Evolutionary conservation across 352 stramenopile species (phyloP).

Genomic region (Pythium vanterpoolii): DNA sequence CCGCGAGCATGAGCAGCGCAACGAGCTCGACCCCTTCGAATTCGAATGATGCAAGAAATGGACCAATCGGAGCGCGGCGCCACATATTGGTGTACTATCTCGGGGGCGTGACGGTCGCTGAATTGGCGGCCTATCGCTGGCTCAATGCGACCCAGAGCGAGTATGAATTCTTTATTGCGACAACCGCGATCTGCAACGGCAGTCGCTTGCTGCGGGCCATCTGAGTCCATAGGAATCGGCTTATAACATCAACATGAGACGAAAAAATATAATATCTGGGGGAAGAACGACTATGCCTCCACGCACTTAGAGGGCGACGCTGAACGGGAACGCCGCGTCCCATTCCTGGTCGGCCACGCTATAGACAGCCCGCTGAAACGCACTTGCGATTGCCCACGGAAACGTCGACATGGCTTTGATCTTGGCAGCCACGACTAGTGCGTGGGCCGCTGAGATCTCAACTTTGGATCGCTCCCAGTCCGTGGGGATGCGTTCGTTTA

Average conservation of each 20-base stretch:
- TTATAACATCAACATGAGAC: slow-evolving; percentile 1
- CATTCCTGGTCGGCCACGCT: slow-evolving; percentile 11
- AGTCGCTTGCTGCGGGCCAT: slow-evolving; percentile 61
- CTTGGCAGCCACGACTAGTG: slow-evolving; percentile 36
- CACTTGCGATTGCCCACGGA: slow-evolving; percentile 14
- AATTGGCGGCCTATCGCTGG: slow-evolving; percentile 74
- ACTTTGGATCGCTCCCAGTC: slow-evolving; percentile 34
- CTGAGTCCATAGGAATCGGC: too few relatives aligned
- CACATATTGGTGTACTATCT: slow-evolving; percentile 82
- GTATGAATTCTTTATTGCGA: slow-evolving; percentile 64
- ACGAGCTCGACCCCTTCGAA: slow-evolving; percentile 2
- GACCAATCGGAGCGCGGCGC: neutral
- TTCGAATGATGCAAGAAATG: neutral
- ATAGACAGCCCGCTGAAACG: slow-evolving; percentile 11
- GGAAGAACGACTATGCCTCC: slow-evolving; percentile 10
- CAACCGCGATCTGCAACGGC: slow-evolving; percentile 73
- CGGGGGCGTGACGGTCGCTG: slow-evolving; percentile 77
- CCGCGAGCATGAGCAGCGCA: slow-evolving; percentile 6
- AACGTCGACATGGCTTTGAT: slow-evolving; percentile 35
- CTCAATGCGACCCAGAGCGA: slow-evolving; percentile 64
- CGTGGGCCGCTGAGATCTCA: slow-evolving; percentile 29
- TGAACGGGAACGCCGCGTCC: slow-evolving; percentile 14
- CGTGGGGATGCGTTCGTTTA: slow-evolving; percentile 45
- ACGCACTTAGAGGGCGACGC: slow-evolving; percentile 20
- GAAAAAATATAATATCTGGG: too few relatives aligned